Evolutionary conservation across 495 filamentous ascomycete species (phyloP).

Genomic region (Hypoxylon rickii): DNA sequence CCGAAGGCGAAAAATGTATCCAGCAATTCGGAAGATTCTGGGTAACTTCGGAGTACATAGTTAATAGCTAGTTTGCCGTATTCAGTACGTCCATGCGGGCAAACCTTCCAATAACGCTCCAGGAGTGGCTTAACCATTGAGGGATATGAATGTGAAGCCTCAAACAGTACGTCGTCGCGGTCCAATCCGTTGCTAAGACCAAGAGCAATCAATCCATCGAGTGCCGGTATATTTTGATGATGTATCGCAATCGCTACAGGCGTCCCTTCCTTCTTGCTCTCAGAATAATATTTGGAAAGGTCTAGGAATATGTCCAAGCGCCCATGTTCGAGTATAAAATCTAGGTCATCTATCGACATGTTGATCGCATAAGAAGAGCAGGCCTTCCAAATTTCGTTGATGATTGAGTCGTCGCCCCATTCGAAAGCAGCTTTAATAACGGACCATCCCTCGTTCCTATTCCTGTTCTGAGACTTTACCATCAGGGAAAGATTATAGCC

Average conservation of each 20-base stretch:
- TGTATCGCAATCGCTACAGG: background rate
- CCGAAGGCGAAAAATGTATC: conserved; percentile 4
- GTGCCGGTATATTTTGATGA: background rate
- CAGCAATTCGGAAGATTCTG: background rate
- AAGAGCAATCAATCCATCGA: conserved; percentile 1
- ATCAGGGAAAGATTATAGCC: background rate
- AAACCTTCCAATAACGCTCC: background rate
- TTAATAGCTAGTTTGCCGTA: background rate
- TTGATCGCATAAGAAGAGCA: background rate
- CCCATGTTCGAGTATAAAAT: background rate
- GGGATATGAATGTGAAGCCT: background rate
- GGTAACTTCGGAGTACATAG: background rate
- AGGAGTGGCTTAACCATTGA: conserved; percentile 8
- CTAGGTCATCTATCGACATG: background rate
- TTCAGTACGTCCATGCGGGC: background rate
- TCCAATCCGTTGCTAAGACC: background rate
- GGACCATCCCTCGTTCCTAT: background rate
- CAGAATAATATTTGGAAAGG: no score
- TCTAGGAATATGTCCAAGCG: background rate
- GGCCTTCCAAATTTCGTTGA: background rate
- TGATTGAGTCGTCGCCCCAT: conserved; percentile 3
- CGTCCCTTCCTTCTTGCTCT: no score
- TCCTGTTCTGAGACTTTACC: background rate
- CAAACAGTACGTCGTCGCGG: background rate
- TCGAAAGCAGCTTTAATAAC: conserved; percentile 1